Evolutionary conservation across 2,329 filamentous ascomycete species (phyloP).

Genomic region (Botrytis fabae): DNA sequence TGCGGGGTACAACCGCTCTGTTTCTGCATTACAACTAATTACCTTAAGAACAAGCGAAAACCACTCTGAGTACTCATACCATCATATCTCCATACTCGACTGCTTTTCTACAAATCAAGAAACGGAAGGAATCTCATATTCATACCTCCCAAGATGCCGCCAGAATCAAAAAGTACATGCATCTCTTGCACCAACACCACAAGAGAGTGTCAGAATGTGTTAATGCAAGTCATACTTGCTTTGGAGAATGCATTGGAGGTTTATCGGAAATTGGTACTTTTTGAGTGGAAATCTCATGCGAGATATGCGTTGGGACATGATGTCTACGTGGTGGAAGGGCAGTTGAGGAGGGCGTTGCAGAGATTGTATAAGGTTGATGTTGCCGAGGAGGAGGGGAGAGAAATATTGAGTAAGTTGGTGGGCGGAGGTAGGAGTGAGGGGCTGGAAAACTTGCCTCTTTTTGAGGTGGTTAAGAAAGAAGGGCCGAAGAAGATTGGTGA

Average conservation of each 20-base stretch:
- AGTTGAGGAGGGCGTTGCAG: neutral
- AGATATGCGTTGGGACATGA: slow-evolving; percentile 9
- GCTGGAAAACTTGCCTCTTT: neutral
- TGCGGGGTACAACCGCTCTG: neutral
- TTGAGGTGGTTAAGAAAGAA: neutral
- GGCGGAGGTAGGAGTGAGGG: too few relatives aligned
- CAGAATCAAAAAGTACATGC: slow-evolving; percentile 4
- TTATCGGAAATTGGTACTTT: slow-evolving; percentile 7
- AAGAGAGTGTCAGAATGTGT: neutral
- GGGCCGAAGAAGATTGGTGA: neutral
- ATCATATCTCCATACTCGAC: neutral
- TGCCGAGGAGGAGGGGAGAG: neutral
- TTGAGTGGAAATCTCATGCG: slow-evolving; percentile 9
- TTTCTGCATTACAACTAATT: neutral
- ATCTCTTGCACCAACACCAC: neutral
- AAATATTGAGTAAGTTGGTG: neutral
- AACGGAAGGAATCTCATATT: neutral
- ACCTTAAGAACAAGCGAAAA: neutral
- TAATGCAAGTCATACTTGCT: neutral
- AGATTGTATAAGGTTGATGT: slow-evolving; percentile 7
- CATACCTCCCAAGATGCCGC: neutral
- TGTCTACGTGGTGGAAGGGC: neutral
- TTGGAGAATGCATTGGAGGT: slow-evolving; percentile 4
- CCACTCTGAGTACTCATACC: neutral
- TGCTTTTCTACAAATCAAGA: neutral